Base-by-base conservation (phyloP, 768 basidiomycete genomes). In the Melanogaster broomeanus region DNA sequence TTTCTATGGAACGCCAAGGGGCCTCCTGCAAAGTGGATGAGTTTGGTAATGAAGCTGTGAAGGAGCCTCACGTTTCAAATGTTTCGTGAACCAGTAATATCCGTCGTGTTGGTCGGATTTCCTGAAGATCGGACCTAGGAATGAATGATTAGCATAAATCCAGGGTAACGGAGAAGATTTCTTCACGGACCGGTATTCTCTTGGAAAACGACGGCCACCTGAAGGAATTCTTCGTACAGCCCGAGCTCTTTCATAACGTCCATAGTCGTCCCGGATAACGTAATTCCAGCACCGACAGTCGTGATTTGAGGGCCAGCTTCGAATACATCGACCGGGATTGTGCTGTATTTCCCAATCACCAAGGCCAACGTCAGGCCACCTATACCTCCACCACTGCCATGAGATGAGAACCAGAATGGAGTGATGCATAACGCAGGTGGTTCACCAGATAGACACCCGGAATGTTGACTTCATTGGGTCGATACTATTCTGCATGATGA, bases 191-290 rank as follows among this genome's bases (percentile, higher is more conserved):
- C 58, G 4, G 45, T 33, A 19, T 64, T 59, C 39, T 64, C 60
- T 43, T 44, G 53, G 18, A 60, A 61, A 25, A 51, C 44, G 10
- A 33, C 13, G 5, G 62, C 57, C 42, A 67, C 28, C 33, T 55
- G 51, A 2, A 49, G 13, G 24, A 69, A 39, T 13, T 72, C 74
- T 7, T 73, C 65, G 13, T 72, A 67, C 7, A 80, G 47, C 1
- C 73, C 77, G 31, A 79, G 57, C 3, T 64, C 58, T 30, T 71
- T 62, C 58, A 79, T 52, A 6, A 75, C 65, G 12, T 68, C 69
- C 73, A 73, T 73, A 69, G 58, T 64, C 72, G 82, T 76, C 22
- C 73, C 72, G 57, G 74, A 83, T 8, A 84, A 55, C 3, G 62
- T 66, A 38, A 80, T 72, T 1, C 77, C 78, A 19, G 77, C 77